Evolutionary conservation across 176 grass and related monocot species (phyloP).

Genomic region (Ampelocalamus luodianensis): DNA sequence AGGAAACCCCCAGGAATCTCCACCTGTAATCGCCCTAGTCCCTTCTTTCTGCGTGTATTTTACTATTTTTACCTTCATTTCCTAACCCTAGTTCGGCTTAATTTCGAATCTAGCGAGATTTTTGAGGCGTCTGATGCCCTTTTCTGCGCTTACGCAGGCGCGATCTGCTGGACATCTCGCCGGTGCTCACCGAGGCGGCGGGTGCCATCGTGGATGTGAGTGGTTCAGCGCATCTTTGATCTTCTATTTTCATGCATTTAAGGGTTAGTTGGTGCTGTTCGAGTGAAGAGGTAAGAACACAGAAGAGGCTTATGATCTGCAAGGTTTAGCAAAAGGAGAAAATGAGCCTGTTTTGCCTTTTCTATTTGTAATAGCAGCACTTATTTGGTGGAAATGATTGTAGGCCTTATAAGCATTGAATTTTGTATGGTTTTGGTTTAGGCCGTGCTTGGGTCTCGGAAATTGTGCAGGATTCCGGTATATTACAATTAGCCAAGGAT

Average conservation of each 20-base stretch:
- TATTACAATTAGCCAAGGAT: constrained; percentile 12
- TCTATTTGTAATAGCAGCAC: background rate
- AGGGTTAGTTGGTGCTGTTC: background rate
- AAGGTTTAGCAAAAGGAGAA: constrained; percentile 8
- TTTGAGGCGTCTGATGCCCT: background rate
- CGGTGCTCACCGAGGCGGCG: constrained; percentile 84
- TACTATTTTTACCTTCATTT: background rate
- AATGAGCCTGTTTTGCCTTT: background rate
- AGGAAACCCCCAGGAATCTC: constrained; percentile 63
- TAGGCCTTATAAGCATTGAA: background rate
- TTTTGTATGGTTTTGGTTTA: background rate
- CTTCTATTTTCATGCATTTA: background rate
- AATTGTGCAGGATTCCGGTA: background rate
- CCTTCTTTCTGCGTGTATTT: background rate
- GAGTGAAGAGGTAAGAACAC: background rate
- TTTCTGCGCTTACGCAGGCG: constrained; percentile 56
- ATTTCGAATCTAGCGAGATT: constrained; percentile 1
- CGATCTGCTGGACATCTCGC: constrained; percentile 97
- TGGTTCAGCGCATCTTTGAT: background rate
- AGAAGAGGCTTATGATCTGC: background rate
- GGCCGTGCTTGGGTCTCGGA: background rate
- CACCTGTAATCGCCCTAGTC: constrained; percentile 51
- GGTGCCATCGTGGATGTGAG: constrained; percentile 97
- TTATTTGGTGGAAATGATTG: constrained; percentile 3
- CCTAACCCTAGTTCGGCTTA: background rate